Conservation (phyloP, 257 asterid genomes). For the Knoxia roxburghii region DNA sequence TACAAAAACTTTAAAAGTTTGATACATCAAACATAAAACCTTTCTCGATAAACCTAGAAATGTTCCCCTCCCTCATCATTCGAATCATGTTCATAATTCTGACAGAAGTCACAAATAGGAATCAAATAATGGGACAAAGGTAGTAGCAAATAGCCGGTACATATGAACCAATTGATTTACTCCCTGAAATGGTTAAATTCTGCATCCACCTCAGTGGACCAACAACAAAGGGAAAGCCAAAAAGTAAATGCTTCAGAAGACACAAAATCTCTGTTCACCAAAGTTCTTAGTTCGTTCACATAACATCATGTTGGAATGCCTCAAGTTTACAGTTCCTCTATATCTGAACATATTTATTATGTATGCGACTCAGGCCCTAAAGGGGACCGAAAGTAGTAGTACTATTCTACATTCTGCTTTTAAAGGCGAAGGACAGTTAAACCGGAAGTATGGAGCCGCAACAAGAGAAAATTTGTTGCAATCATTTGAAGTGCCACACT, state of each 20-base stretch:
- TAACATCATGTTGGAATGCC: background rate
- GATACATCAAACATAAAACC: no score
- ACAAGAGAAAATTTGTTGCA: slow-evolving; percentile 8
- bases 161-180: no score
- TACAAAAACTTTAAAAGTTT: no score
- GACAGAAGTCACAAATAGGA: no score
- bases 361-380: background rate
- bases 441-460: background rate
- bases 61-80: no score
- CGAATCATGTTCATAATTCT: no score
- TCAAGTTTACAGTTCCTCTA: background rate
- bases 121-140: no score
- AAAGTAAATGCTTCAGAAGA: background rate
- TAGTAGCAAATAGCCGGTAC: no score
- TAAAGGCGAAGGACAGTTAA: background rate
- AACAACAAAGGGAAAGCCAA: background rate
- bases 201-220: background rate
- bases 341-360: background rate
- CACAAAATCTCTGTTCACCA: background rate
- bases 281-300: background rate
- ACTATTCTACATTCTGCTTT: background rate
- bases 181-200: no score
- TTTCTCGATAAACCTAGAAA: no score
- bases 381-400: background rate
- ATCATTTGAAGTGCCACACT: background rate